These are phyloP conservation scores for Saksenaea vasiformis DNA, from an alignment of 371 early-diverging fungal species.

Conservation along the genomic window DNA sequence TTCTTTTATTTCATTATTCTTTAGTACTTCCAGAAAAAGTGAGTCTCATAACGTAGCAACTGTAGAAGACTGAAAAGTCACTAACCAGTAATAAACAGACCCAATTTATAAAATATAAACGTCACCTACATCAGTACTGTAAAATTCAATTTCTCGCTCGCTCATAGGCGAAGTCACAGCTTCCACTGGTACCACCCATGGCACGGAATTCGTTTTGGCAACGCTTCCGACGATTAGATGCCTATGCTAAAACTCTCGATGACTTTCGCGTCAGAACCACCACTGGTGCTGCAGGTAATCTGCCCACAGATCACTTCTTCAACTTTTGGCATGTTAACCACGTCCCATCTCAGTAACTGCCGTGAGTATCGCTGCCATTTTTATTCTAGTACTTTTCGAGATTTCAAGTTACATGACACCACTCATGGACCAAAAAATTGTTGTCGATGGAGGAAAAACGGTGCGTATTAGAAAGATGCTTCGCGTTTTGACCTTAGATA, in stretches of 20 bases:
- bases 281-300: slow-evolving; percentile 81
- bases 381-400: slow-evolving; percentile 77
- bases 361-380: slow-evolving; percentile 68
- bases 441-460: slow-evolving; percentile 83
- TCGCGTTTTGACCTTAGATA: neutral
- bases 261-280: slow-evolving; percentile 92
- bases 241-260: slow-evolving; percentile 97
- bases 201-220: slow-evolving; percentile 43
- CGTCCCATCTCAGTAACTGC: slow-evolving; percentile 68
- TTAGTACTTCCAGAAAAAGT: too few relatives aligned
- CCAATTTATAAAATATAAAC: too few relatives aligned
- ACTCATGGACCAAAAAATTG: slow-evolving; percentile 70
- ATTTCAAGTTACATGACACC: slow-evolving; percentile 73
- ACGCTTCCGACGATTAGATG: slow-evolving; percentile 79
- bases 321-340: neutral
- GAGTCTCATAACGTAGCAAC: too few relatives aligned
- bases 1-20: too few relatives aligned
- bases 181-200: slow-evolving; percentile 11
- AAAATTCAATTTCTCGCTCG: too few relatives aligned
- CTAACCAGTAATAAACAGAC: too few relatives aligned
- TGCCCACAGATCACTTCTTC: neutral
- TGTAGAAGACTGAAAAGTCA: too few relatives aligned
- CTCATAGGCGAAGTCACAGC: neutral
- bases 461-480: slow-evolving; percentile 12
- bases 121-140: too few relatives aligned